phyloP scores from a whole-genome alignment of 148 eudicot species.

The Pharnaceum exiguum region DNA sequence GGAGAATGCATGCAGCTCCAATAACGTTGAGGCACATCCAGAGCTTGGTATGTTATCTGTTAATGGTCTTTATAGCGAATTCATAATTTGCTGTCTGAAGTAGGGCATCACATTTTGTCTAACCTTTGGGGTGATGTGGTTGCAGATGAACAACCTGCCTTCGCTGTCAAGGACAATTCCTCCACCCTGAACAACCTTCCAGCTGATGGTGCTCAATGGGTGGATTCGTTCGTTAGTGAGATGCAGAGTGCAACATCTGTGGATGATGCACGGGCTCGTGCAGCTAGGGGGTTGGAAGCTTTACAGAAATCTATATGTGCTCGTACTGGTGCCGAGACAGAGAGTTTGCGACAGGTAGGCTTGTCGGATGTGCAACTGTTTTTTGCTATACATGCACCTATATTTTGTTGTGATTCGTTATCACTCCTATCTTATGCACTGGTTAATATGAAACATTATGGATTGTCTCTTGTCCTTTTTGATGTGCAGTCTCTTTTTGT shows the following conservation, averaged over 20 bases:
- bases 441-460: too few relatives aligned
- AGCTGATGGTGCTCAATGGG: conserved; percentile 71
- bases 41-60: conserved; percentile 37
- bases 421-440: too few relatives aligned
- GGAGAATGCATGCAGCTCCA: conserved; percentile 24
- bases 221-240: conserved; percentile 66
- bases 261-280: conserved; percentile 71
- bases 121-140: conserved; percentile 26
- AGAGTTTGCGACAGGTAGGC: conserved; percentile 48
- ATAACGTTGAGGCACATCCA: conserved; percentile 28
- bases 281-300: conserved; percentile 53
- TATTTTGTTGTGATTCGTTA: too few relatives aligned
- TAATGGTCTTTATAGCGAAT: background rate
- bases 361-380: background rate
- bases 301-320: conserved; percentile 56
- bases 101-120: background rate
- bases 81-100: background rate
- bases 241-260: conserved; percentile 60
- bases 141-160: conserved; percentile 27
- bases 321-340: conserved; percentile 35
- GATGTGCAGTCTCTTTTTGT: background rate
- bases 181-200: conserved; percentile 32
- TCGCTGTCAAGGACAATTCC: conserved; percentile 24
- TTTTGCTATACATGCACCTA: background rate
- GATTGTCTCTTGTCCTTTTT: too few relatives aligned